Base-by-base conservation (phyloP, 208 protist genomes). In the Zelonia costaricensis region DNA sequence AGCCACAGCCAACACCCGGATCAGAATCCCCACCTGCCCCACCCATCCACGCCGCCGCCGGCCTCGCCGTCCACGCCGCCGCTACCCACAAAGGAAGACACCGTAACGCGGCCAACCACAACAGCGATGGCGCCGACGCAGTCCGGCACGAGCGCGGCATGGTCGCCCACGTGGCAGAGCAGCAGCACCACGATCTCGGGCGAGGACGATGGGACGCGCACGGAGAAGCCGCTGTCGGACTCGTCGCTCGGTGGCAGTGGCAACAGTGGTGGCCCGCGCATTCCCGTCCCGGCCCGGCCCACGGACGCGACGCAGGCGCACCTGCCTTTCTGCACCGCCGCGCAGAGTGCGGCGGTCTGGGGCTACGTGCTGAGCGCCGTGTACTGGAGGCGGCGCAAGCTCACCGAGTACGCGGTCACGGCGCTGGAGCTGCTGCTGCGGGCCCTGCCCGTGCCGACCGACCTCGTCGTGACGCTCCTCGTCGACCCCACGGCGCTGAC, bases 351-450 rank as follows among this genome's bases (percentile, higher is more conserved):
- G 3, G 66, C 30, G 31, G 18, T 74, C n/a, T 79, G 78, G 63
- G 62, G 77, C 31, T 68, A 62, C 28, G 51, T 92, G 23, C 69
- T 92, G 15, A 78, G 76, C 42, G 59, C 69, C 16, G 62, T 87
- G 20, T 81, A 79, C 58, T 73, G 74, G 53, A 78, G 75, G 56
- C 84, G 82, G 46, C 75, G 47, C 36, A 86, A 83, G 68, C 59
- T 87, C 16, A 64, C 69, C 6, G 80, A 82, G 31, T 36, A 35
- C 0, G 65, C 67, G 4, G 39, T 88, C 15, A 60, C 69, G 36
- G 65, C 74, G 12, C 39, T 88, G 44, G 72, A 82, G 59, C 45
- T 69, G 35, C 51, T 92, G 43, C 58, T 88, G 65, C 73, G 68
- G 8, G 57, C 56, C 12, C 36, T 54, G 31, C 46, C 40, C 23